A percentile compares a stretch with the other conserved stretches of the same genome.
These are phyloP conservation scores for Suhomyces coccinellae DNA, from an alignment of 1,139 yeast species.

Conservation along the genomic window DNA sequence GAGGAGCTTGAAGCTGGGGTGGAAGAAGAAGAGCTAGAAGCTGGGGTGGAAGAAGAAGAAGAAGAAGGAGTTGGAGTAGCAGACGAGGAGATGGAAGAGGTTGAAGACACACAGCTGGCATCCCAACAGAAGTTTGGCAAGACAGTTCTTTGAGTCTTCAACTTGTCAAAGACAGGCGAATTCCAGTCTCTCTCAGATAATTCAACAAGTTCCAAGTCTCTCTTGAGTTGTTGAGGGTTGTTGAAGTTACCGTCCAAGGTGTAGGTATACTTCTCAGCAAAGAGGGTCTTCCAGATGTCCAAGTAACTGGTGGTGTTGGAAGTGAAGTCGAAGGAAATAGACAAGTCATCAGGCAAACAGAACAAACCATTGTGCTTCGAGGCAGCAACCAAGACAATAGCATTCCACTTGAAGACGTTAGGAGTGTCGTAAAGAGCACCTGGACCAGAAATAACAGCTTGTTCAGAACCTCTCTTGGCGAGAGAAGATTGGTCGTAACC, in stretches of 20 bases:
- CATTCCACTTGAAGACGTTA: conserved; percentile 28
- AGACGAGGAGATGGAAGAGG: conserved; percentile 11
- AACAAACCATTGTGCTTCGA: conserved; percentile 21
- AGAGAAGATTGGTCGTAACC: conserved; percentile 13
- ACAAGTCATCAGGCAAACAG: conserved; percentile 33
- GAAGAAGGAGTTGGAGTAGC: conserved; percentile 12
- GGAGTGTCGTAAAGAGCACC: conserved; percentile 12
- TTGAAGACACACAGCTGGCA: conserved; percentile 11
- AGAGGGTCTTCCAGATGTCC: conserved; percentile 20
- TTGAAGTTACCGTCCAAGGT: conserved; percentile 13
- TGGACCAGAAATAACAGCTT: conserved; percentile 13
- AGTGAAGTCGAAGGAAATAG: conserved; percentile 25
- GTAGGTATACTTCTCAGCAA: conserved; percentile 19
- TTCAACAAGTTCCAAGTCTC: conserved; percentile 2
- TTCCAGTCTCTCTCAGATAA: conserved; percentile 4
- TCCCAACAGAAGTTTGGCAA: conserved; percentile 37
- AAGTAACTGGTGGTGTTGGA: conserved; percentile 16
- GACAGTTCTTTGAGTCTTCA: conserved; percentile 18
- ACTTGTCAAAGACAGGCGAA: conserved; percentile 17
- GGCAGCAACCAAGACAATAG: conserved; percentile 27
- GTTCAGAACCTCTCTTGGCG: conserved; percentile 10
- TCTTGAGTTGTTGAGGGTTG: conserved; percentile 10
- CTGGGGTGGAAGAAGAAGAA: conserved; percentile 9
- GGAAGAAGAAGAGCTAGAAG: conserved; percentile 11
- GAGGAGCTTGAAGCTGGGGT: conserved; percentile 7